phyloP scores from a whole-genome alignment of 495 filamentous ascomycete genomes.

The Talaromyces borbonicus region DNA sequence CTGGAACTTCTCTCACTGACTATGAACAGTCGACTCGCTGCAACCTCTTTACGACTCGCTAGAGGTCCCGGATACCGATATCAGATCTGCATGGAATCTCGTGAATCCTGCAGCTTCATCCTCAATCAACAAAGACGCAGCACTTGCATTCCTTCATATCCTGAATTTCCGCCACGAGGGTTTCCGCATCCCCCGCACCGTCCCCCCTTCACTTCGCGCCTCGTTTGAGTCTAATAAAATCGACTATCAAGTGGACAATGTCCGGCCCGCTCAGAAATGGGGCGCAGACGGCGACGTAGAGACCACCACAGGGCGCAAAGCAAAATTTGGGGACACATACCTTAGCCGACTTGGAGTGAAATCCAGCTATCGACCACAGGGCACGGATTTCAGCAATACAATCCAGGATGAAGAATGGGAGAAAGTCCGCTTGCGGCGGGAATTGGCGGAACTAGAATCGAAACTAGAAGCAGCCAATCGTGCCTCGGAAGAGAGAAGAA shows the following conservation, averaged over 20 bases:
- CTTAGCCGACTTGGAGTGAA: conserved; percentile 80
- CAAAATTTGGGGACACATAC: conserved; percentile 95
- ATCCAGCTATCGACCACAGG: conserved; percentile 53
- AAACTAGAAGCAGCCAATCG: conserved; percentile 71
- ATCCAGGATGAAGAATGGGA: conserved; percentile 86
- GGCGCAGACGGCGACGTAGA: conserved; percentile 58
- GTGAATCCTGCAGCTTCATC: conserved; percentile 75
- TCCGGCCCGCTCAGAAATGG: conserved; percentile 54
- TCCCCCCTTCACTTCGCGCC: conserved; percentile 79
- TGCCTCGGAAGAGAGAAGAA: conserved; percentile 44
- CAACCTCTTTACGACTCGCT: conserved; percentile 80
- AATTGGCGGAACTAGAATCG: conserved; percentile 75
- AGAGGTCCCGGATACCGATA: conserved; percentile 91
- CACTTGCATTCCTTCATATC: conserved; percentile 90
- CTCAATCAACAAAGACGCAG: conserved; percentile 87
- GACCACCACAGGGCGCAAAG: conserved; percentile 75
- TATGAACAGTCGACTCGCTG: conserved; percentile 57
- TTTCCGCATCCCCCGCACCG: conserved; percentile 84
- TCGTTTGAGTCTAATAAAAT: conserved; percentile 92
- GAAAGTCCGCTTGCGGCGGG: conserved; percentile 87
- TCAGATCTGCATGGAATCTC: conserved; percentile 91
- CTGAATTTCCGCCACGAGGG: conserved; percentile 92
- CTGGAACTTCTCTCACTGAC: neutral
- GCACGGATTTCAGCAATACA: conserved; percentile 76
- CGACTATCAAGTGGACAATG: conserved; percentile 83